These are phyloP conservation scores for Lactarius tabidus DNA, from an alignment of 768 basidiomycete genomes.

Conservation along the genomic window DNA sequence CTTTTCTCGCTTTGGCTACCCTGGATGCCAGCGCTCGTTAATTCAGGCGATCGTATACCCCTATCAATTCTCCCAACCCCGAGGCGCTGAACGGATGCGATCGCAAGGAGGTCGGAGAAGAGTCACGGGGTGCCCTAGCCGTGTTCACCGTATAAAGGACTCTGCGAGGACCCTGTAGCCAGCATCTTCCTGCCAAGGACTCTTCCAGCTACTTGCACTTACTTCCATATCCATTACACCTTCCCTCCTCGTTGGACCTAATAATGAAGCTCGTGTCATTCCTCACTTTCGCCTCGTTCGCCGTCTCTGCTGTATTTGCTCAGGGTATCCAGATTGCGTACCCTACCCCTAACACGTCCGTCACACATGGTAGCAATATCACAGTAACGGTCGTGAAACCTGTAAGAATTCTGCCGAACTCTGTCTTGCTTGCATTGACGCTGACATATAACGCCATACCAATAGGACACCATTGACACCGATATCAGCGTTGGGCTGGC, in stretches of 20 bases:
- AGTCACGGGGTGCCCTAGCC: not conserved
- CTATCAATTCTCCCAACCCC: no score
- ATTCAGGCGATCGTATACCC: no score
- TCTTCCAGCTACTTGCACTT: slow-evolving; percentile 28
- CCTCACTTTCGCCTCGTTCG: slow-evolving; percentile 27
- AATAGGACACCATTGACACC: no score
- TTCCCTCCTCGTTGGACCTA: not conserved
- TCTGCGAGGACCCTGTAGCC: slow-evolving; percentile 1
- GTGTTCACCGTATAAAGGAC: slow-evolving; percentile 2
- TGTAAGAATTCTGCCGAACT: slow-evolving; percentile 21
- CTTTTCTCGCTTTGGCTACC: no score
- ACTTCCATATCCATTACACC: not conserved
- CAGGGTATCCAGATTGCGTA: slow-evolving; percentile 34
- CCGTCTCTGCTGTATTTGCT: slow-evolving; percentile 25
- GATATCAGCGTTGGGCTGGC: slow-evolving; percentile 36
- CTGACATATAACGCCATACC: not conserved
- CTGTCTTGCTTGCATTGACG: not conserved
- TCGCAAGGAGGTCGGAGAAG: no score
- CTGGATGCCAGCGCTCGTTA: no score
- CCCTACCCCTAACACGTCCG: slow-evolving; percentile 27
- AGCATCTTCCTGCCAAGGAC: not conserved
- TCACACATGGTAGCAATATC: slow-evolving; percentile 31
- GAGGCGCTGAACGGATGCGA: no score
- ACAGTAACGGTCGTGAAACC: slow-evolving; percentile 36
- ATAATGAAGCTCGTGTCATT: slow-evolving; percentile 23